Conservation (phyloP, 345 rosid species). For the Gossypium ekmanianum region DNA sequence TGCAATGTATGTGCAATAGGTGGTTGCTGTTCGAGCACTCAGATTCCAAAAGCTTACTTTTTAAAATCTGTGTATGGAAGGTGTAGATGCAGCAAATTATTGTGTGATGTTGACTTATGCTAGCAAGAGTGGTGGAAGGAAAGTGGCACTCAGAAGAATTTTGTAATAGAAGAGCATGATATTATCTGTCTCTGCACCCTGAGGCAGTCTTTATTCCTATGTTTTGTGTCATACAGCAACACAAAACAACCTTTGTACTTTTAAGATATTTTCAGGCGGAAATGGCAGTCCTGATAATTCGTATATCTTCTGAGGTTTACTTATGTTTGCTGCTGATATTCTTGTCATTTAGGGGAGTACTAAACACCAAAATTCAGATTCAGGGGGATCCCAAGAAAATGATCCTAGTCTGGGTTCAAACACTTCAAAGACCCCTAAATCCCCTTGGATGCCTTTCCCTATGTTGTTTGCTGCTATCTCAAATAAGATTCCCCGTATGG, state of each 20-base stretch:
- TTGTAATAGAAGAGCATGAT: background rate
- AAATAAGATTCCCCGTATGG: conserved; percentile 44
- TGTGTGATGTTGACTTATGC: background rate
- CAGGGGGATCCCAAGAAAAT: conserved; percentile 44
- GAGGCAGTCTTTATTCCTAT: background rate
- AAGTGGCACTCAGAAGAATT: background rate
- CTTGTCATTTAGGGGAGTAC: conserved; percentile 27
- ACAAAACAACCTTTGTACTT: background rate
- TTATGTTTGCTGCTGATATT: conserved; percentile 7
- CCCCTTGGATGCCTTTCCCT: conserved; percentile 96
- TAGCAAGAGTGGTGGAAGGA: background rate
- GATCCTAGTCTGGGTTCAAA: conserved; percentile 59
- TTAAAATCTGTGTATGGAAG: background rate
- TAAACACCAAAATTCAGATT: conserved; percentile 28
- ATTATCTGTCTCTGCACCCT: background rate
- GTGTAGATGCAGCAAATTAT: background rate
- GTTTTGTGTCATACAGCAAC: background rate
- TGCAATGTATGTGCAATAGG: background rate
- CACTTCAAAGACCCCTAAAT: conserved; percentile 55
- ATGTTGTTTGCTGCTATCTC: conserved; percentile 79
- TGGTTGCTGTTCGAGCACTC: background rate
- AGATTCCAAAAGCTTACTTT: background rate
- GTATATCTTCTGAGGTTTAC: background rate
- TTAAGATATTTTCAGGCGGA: background rate
- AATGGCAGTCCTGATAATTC: background rate